Base-by-base conservation (phyloP, 1,284 basidiomycete genomes). In the Golubevia pallescens region DNA sequence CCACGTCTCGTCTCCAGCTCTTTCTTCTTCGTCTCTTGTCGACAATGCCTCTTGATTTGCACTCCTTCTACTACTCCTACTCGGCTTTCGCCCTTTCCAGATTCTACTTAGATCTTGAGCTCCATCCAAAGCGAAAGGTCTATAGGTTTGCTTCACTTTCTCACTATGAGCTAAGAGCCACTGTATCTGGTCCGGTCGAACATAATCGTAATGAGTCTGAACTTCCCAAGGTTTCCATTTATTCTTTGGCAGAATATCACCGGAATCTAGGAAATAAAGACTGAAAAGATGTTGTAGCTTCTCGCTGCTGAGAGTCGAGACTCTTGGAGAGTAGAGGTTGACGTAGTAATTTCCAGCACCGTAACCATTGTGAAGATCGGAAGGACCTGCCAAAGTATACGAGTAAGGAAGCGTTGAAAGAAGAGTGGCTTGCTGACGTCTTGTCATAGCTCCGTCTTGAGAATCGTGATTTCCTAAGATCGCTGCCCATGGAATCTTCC, bases 381-480 rank as follows among this genome's bases (percentile, higher is more conserved):
- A 51, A 1, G 81, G 80, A 0, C 81, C 80, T 0, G 64, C 63
- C 16, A 65, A 53, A 23, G 68, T 66, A 23, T 74, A 69, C 19
- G 73, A 75, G 58, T 74, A 77, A 0, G 81, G 81, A 59, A 80
- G 55, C 38, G 65, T 63, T 23, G 59, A 52, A 42, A 75, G 66
- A 16, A 84, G 54, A 19, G 58, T 24, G 57, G 70, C 70, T 63
- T 77, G 74, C n/a, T 78, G 71, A 0, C 58, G 54, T 8, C 81
- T 66, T 4, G 66, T 70, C 5, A 78, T 48, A 2, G 51, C 21
- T 4, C 76, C 78, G 1, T 68, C 57, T 58, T 84, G 74, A 38
- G 73, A 70, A 60, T 81, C 79, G 65, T 82, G 80, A 32, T 84
- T 82, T 58, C 81, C 81, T n/a, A 77, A 23, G 51, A 82, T 74